A percentile compares a stretch with the other conserved stretches of the same genome.
These are phyloP conservation scores for Pseudogymnoascus sp. DNA, from an alignment of 2,329 filamentous ascomycete genomes.

Conservation along the genomic window DNA sequence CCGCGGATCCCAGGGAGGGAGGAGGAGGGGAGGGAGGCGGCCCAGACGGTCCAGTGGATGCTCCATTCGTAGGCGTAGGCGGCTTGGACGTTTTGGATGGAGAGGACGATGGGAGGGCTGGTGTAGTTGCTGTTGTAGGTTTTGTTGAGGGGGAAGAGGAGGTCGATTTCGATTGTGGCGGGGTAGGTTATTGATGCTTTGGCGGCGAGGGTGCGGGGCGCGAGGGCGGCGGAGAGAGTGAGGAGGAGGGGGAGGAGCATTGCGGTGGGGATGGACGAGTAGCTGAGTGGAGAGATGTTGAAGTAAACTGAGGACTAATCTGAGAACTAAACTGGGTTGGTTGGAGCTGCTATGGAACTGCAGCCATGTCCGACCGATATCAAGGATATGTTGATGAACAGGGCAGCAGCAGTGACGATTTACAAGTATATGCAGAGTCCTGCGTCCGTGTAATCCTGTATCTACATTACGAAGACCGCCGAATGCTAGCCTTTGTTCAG, in stretches of 20 bases:
- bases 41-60: not conserved
- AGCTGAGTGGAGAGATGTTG: too few relatives aligned
- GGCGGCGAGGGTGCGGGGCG: not conserved
- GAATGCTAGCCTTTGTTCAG: not conserved
- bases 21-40: too few relatives aligned
- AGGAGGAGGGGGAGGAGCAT: not conserved
- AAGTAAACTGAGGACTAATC: not conserved
- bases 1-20: not conserved
- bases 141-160: not conserved
- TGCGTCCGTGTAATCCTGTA: not conserved
- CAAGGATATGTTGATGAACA: too few relatives aligned
- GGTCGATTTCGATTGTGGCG: not conserved
- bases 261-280: not conserved
- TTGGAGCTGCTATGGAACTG: not conserved
- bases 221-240: not conserved
- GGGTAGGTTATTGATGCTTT: not conserved
- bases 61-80: not conserved
- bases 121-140: not conserved
- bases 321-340: not conserved
- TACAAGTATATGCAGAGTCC: too few relatives aligned
- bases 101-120: not conserved
- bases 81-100: not conserved
- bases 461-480: not conserved
- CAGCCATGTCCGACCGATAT: not conserved
- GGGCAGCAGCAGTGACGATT: too few relatives aligned